phyloP scores from a whole-genome alignment of 2,329 filamentous ascomycete species.

The Nakataea oryzae region DNA sequence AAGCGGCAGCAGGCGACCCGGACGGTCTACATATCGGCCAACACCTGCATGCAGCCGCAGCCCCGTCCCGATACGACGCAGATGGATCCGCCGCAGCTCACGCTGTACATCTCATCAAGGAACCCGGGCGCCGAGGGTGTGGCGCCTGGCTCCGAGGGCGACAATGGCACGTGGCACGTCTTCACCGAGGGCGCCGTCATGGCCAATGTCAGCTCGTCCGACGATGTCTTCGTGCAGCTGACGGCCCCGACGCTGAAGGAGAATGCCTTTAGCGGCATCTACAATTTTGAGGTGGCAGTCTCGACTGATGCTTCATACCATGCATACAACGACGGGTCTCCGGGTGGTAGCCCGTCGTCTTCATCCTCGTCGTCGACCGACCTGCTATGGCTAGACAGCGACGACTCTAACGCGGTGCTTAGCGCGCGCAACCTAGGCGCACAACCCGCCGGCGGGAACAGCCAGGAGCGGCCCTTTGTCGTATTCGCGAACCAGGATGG shows the following conservation, averaged over 20 bases:
- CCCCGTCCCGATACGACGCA: slow-evolving; percentile 33
- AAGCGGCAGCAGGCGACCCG: slow-evolving; percentile 21
- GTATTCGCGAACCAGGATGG: slow-evolving; percentile 64
- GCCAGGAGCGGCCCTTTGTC: slow-evolving; percentile 54
- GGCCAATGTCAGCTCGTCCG: slow-evolving; percentile 48
- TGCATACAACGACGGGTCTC: slow-evolving; percentile 28
- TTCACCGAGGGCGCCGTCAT: slow-evolving; percentile 64
- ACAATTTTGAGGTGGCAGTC: slow-evolving; percentile 71
- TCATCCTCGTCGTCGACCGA: slow-evolving; percentile 39
- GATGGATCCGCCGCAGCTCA: slow-evolving; percentile 54
- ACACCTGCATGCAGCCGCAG: slow-evolving; percentile 70
- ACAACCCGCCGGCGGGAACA: slow-evolving; percentile 38
- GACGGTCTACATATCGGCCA: slow-evolving; percentile 71
- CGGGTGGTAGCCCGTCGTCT: too few species aligned
- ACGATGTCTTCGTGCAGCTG: slow-evolving; percentile 67
- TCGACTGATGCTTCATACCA: slow-evolving; percentile 76
- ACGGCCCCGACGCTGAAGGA: slow-evolving; percentile 54
- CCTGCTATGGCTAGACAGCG: slow-evolving; percentile 75
- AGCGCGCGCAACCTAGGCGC: slow-evolving; percentile 48
- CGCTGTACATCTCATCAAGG: slow-evolving; percentile 62
- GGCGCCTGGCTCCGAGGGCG: slow-evolving; percentile 51
- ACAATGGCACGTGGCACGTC: slow-evolving; percentile 26
- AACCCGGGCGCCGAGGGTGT: slow-evolving; percentile 32
- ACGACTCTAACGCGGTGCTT: slow-evolving; percentile 67
- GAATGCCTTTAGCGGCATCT: slow-evolving; percentile 51